Evolutionary conservation across 1,284 basidiomycete genomes (phyloP), one percentile per base, ranked within the genome.

Genomic region (Naganishia cerealis): DNA sequence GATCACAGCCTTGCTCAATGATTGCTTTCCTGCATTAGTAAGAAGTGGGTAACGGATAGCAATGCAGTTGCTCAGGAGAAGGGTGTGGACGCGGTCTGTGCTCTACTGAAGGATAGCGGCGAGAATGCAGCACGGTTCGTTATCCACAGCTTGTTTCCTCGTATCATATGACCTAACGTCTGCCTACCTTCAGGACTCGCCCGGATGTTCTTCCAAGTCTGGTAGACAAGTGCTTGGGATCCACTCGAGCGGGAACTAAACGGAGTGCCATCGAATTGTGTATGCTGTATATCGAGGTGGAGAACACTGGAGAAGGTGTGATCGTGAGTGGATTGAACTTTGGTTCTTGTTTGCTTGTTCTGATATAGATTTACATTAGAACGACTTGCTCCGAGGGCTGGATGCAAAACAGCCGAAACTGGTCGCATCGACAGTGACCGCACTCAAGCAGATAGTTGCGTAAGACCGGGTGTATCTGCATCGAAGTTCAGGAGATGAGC

Each of bases 41-140:
- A 90, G 84, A 94, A 89, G 81, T 92, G 94, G 77, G 90, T 84
- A 46, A 87, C 87, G 3, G 96, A 99, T 77, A 84, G 92, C 0
- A 99, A 99, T 80, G 96, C 91, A 15, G 95, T 98, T 39, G 94
- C 96, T 13, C 96, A 99, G 81, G 96, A 99, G 83, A 97, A 96
- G 79, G 96, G 91, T 42, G 85, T 96, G 24, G 90, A 96, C 80
- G 90, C 91, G 75, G 81, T 95, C 50, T 85, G 90, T 72, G 84
- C 89, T 16, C 86, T 97, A 71, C 88, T 97, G 72, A 91, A 92
- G 81, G 92, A 89, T 75, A 92, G 93, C 21, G 96, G 95, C 67
- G 92, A 94, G 82, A 88, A 85, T 56, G 88, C 90, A 63, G 88
- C 89, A 56, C 88, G 77, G 81, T 81, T 42, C 67, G 79, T 73